A percentile compares a stretch with the other conserved stretches of the same genome.
phyloP scores from a whole-genome alignment of 2,329 filamentous ascomycete species.

The Aureobasidium sp. region DNA sequence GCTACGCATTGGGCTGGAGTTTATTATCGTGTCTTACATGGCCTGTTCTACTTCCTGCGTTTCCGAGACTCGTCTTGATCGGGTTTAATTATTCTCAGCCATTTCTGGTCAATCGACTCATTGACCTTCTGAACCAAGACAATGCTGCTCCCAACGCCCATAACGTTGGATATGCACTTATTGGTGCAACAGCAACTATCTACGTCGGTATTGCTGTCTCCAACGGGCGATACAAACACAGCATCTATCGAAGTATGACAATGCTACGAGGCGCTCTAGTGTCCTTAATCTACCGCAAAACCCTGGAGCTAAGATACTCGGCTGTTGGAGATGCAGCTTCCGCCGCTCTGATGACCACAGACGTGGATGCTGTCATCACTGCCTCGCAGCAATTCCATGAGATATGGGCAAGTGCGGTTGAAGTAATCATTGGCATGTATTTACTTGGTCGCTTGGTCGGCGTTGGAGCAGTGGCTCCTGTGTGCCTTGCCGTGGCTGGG shows the following conservation, averaged over 20 bases:
- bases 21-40: background rate
- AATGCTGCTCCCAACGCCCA: background rate
- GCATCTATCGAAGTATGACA: background rate
- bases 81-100: background rate
- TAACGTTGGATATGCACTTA: background rate
- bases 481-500: background rate
- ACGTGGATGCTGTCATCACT: constrained; percentile 4
- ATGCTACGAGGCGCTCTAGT: constrained; percentile 3
- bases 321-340: constrained; percentile 4
- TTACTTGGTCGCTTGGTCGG: background rate
- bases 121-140: background rate
- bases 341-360: constrained; percentile 8
- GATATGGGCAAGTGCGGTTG: constrained; percentile 6
- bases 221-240: background rate
- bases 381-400: constrained; percentile 6
- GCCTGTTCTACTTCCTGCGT: background rate
- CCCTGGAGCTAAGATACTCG: background rate
- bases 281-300: constrained; percentile 9
- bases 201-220: constrained; percentile 2
- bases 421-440: constrained; percentile 11
- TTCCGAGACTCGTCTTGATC: background rate
- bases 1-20: background rate
- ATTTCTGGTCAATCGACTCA: background rate
- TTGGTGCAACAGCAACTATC: background rate
- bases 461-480: background rate